Evolutionary conservation across 768 basidiomycete species (phyloP).

Genomic region (Auriscalpium orientale): DNA sequence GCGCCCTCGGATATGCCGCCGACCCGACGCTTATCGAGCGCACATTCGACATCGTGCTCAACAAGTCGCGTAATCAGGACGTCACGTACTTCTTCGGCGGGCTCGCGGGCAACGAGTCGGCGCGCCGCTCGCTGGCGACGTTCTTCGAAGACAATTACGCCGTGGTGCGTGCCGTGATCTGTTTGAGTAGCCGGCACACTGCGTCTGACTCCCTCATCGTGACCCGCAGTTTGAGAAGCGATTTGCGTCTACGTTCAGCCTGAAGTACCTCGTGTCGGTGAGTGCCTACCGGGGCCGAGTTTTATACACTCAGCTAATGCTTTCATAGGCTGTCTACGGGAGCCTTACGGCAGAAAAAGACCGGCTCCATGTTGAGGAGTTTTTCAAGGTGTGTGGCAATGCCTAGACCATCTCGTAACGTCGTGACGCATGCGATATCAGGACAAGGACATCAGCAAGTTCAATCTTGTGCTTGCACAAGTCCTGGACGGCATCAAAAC

Average conservation of each 20-base stretch:
- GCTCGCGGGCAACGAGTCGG: constrained; percentile 46
- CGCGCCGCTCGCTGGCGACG: constrained; percentile 44
- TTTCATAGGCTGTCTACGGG: not conserved
- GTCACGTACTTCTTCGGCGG: constrained; percentile 56
- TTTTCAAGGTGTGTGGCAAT: constrained; percentile 10
- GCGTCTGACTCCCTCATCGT: not conserved
- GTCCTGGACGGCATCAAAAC: constrained; percentile 9
- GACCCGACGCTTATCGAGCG: constrained; percentile 50
- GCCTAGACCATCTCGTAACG: too few relatives aligned
- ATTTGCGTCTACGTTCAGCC: not conserved
- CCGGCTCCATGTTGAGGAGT: constrained; percentile 4
- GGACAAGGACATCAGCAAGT: constrained; percentile 12
- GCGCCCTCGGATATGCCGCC: constrained; percentile 54
- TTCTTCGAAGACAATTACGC: constrained; percentile 71
- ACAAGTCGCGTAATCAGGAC: constrained; percentile 52
- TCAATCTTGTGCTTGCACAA: constrained; percentile 12
- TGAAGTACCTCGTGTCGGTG: not conserved
- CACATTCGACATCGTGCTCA: constrained; percentile 56
- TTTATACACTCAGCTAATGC: not conserved
- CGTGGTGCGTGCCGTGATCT: constrained; percentile 32
- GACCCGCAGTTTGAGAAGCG: not conserved
- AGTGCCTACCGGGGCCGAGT: not conserved
- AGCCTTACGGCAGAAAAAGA: not conserved
- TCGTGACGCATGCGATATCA: not conserved
- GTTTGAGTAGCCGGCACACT: not conserved